These are phyloP conservation scores for Syzygium aromaticum DNA, from an alignment of 345 rosid genomes.

Conservation along the genomic window DNA sequence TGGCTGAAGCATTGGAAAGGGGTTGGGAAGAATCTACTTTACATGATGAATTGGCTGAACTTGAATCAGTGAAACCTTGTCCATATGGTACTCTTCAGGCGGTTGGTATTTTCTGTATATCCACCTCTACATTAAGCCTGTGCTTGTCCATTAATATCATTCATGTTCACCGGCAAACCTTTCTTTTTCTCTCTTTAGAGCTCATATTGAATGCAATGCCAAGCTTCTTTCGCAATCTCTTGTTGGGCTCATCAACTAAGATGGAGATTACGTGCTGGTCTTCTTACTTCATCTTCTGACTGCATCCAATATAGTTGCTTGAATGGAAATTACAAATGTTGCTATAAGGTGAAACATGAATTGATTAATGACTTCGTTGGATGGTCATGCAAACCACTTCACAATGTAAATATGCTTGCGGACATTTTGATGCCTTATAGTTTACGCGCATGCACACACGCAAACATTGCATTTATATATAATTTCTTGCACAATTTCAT, in stretches of 20 bases:
- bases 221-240: neutral
- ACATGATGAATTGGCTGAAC: conserved; percentile 35
- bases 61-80: conserved; percentile 40
- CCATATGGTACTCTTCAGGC: conserved; percentile 57
- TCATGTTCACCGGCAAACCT: neutral
- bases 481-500: neutral
- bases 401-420: neutral
- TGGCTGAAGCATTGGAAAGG: conserved; percentile 36
- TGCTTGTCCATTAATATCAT: neutral
- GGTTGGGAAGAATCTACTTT: conserved; percentile 21
- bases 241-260: neutral
- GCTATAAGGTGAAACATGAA: neutral
- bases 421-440: neutral
- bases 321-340: neutral
- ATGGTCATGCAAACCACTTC: neutral
- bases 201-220: neutral
- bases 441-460: neutral
- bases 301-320: neutral
- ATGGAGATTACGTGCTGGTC: neutral
- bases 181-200: neutral
- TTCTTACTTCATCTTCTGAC: neutral
- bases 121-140: neutral
- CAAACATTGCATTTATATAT: neutral
- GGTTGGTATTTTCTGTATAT: conserved; percentile 23
- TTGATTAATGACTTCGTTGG: neutral